Conservation (phyloP, 164 flowering plant genomes). For the Vitis rupestris region DNA sequence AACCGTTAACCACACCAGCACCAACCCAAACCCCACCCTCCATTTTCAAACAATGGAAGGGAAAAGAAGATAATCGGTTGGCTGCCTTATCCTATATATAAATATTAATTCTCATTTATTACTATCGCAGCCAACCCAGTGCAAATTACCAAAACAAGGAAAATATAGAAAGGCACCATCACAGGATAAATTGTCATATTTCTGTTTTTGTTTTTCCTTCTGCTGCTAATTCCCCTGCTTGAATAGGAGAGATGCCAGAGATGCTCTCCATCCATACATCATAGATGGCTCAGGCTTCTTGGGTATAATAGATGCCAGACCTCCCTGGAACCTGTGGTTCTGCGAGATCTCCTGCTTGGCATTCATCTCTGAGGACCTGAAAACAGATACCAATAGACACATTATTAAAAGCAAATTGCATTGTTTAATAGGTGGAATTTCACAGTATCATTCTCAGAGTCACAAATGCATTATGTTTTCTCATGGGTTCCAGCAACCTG, state of each 20-base stretch:
- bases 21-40: too few species aligned
- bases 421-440: too few species aligned
- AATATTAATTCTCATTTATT: too few species aligned
- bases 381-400: conserved; percentile 2
- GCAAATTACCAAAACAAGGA: too few species aligned
- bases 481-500: too few species aligned
- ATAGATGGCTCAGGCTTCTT: conserved; percentile 25
- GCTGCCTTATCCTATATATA: too few species aligned
- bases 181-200: background rate
- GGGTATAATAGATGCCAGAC: conserved; percentile 30
- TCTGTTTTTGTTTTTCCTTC: background rate
- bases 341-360: conserved; percentile 26
- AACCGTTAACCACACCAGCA: too few species aligned
- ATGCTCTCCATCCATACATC: conserved; percentile 32
- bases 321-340: conserved; percentile 6
- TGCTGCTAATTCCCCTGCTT: conserved; percentile 26
- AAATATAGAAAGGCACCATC: background rate
- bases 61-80: too few species aligned
- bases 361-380: conserved; percentile 35
- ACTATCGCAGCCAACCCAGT: too few species aligned
- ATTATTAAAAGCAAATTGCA: background rate
- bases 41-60: too few species aligned
- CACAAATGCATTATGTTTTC: too few species aligned
- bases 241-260: conserved; percentile 38
- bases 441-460: too few species aligned